A percentile compares a stretch with the other conserved stretches of the same genome.
Evolutionary conservation across 2,329 filamentous ascomycete species (phyloP).

Genomic region (Trichoderma sp.): DNA sequence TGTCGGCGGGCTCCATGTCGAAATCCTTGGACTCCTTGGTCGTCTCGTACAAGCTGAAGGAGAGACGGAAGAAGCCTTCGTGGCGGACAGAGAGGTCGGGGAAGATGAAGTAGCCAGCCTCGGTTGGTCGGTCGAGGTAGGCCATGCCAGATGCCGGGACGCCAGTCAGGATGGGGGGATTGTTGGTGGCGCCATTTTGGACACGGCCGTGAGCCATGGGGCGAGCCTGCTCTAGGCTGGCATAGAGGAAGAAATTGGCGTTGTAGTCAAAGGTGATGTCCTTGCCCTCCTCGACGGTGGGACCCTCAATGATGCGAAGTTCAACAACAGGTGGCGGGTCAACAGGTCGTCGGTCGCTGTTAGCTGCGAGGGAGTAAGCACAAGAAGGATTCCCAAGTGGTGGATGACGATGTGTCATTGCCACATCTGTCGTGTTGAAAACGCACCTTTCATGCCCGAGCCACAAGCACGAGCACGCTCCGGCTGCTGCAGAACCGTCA

Average conservation of each 20-base stretch:
- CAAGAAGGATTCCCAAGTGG: background rate
- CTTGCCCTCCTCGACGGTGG: slow-evolving; percentile 55
- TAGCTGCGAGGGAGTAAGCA: slow-evolving; percentile 32
- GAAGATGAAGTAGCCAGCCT: slow-evolving; percentile 92
- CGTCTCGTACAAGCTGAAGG: slow-evolving; percentile 91
- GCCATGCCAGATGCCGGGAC: slow-evolving; percentile 95
- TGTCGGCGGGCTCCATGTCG: slow-evolving; percentile 51
- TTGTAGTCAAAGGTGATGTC: slow-evolving; percentile 89
- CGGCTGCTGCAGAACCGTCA: slow-evolving; percentile 89
- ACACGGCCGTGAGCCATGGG: slow-evolving; percentile 78
- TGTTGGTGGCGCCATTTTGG: slow-evolving; percentile 61
- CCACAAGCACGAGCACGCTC: slow-evolving; percentile 93
- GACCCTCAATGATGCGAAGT: slow-evolving; percentile 77
- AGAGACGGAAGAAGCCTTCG: slow-evolving; percentile 87
- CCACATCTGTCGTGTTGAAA: background rate
- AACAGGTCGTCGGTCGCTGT: slow-evolving; percentile 77
- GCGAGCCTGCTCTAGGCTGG: slow-evolving; percentile 82
- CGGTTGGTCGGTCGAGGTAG: slow-evolving; percentile 80
- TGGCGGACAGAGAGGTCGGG: slow-evolving; percentile 94
- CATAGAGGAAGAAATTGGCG: slow-evolving; percentile 96
- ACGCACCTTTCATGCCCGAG: slow-evolving; percentile 87
- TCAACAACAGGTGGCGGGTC: slow-evolving; percentile 94
- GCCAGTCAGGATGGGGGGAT: slow-evolving; percentile 83
- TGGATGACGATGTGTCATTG: background rate
- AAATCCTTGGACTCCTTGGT: slow-evolving; percentile 81